Base-by-base conservation (phyloP, 345 rosid genomes). In the Corchorus capsularis region DNA sequence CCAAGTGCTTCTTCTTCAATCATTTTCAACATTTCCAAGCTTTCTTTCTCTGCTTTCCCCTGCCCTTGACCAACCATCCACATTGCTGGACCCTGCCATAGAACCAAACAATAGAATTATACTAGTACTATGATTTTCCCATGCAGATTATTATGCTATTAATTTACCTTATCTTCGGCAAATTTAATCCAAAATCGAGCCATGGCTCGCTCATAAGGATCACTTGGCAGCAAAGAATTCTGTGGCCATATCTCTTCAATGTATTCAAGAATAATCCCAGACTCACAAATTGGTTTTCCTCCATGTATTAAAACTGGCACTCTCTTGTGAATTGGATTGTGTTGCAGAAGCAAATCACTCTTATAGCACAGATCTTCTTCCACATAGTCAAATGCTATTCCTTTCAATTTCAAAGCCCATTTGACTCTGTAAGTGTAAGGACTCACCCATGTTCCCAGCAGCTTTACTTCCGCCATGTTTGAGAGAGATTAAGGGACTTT, bases 241-340 rank as follows among this genome's bases (percentile, higher is more conserved):
- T 77, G 74, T 0, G 82, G 81, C 88, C 86, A 85, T 2, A 43
- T 70, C 56, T 85, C 85, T 16, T 85, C 88, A 7, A 83, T 69
- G 54, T 85, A 81, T 50, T 83, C 79, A 32, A 85, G 35, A 0
- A 83, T 83, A 63, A 83, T 10, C 32, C 73, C 55, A 22, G 86
- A 79, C 60, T 81, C 88, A 10, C 76, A 67, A 13, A 83, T 69
- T 20, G 85, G 75, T 54, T 83, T 81, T 14, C 47, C 72, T 4
- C 71, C 78, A 69, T 85, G 88, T 50, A 85, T 69, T 0, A 85
- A 80, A 20, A 85, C 82, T 3, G 88, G 88, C 35, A 85, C 61
- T 61, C 72, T 83, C 79, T 71, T 74, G 60, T 75, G 66, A 2
- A 81, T 65, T 2, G 84, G 84, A 32, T 81, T 79, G 52, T 71